Evolutionary conservation across 2,329 filamentous ascomycete genomes (phyloP).

Genomic region (Aspergillus sojae): DNA sequence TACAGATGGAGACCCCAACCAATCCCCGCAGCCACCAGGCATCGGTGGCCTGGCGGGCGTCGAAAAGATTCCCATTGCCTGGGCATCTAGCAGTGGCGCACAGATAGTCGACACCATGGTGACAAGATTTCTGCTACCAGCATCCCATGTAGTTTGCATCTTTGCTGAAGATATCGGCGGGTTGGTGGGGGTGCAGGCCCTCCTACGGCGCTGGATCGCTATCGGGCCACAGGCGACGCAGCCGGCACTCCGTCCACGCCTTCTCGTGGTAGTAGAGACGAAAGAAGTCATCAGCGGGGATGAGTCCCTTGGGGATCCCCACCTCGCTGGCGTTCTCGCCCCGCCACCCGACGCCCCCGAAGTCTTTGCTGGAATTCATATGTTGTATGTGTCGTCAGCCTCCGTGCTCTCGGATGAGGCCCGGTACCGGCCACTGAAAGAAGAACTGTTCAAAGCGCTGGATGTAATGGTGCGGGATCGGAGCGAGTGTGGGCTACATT

Average conservation of each 20-base stretch:
- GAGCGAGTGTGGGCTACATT: not conserved
- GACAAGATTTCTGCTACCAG: conserved; percentile 4
- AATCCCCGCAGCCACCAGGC: not conserved
- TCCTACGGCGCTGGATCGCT: conserved; percentile 1
- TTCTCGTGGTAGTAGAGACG: conserved; percentile 5
- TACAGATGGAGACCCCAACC: not conserved
- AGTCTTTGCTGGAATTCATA: conserved; percentile 1
- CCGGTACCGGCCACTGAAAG: conserved; percentile 8
- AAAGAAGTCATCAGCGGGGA: not conserved
- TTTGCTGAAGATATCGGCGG: conserved; percentile 11
- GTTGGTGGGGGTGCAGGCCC: not conserved
- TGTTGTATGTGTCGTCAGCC: not conserved
- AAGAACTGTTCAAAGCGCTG: conserved; percentile 10
- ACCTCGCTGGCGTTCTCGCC: not conserved
- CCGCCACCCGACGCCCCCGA: not conserved
- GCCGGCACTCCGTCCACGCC: conserved; percentile 1
- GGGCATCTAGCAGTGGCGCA: not conserved
- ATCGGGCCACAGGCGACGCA: conserved; percentile 1
- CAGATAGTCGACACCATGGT: not conserved
- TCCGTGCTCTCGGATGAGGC: conserved; percentile 6
- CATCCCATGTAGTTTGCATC: conserved; percentile 2
- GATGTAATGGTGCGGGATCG: conserved; percentile 9
- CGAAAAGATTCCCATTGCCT: not conserved
- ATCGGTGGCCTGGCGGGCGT: not conserved
- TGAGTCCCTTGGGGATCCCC: not conserved